Conservation (phyloP, 1,284 basidiomycete genomes). For the Tylopilus orsonianus region DNA sequence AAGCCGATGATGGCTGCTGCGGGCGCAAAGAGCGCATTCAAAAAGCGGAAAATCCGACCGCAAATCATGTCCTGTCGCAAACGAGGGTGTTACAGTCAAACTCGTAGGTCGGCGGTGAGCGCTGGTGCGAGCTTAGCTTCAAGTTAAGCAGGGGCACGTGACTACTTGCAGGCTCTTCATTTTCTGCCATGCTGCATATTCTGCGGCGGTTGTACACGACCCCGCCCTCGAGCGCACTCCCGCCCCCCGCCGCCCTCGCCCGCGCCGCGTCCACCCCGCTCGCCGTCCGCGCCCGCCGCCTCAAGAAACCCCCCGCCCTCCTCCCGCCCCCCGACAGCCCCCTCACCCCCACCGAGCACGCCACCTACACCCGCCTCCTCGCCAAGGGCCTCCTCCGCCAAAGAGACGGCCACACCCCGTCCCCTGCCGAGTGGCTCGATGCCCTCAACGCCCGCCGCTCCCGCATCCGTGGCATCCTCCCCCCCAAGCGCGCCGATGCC, state of each 20-base stretch:
- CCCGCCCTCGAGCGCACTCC: conserved; percentile 37
- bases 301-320: conserved; percentile 44
- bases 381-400: conserved; percentile 51
- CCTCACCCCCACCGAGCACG: conserved; percentile 62
- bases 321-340: conserved; percentile 46
- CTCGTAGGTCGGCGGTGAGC: too few species aligned
- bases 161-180: too few species aligned
- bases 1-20: conserved; percentile 62
- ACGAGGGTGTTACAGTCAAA: too few species aligned
- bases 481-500: conserved; percentile 37
- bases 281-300: conserved; percentile 68
- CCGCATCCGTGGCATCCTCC: conserved; percentile 63
- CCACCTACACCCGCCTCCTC: conserved; percentile 55
- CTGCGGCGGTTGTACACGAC: conserved; percentile 52
- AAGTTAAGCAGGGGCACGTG: too few species aligned
- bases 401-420: conserved; percentile 40
- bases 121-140: too few species aligned
- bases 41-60: conserved; percentile 40
- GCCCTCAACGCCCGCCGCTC: conserved; percentile 54
- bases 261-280: conserved; percentile 67
- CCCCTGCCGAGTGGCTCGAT: conserved; percentile 58
- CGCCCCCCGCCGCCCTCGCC: conserved; percentile 50
- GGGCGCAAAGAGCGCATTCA: conserved; percentile 54
- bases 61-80: conserved; percentile 1
- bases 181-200: conserved; percentile 28